A percentile compares a stretch with the other conserved stretches of the same genome.
Evolutionary conservation across 2,329 filamentous ascomycete species (phyloP).

Genomic region (Ascosphaera acerosa): DNA sequence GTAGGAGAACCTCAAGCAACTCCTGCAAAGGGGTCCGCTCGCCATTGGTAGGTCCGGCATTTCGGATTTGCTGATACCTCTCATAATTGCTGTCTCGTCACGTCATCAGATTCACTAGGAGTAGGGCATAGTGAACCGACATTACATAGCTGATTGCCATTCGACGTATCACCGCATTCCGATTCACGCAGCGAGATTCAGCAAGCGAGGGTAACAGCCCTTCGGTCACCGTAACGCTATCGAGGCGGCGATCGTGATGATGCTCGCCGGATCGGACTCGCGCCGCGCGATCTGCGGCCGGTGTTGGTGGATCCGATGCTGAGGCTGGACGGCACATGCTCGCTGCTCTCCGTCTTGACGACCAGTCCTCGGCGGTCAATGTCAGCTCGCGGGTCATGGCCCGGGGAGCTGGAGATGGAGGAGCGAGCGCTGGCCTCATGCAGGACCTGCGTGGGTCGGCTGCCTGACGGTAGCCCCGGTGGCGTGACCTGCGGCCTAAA

Average conservation of each 20-base stretch:
- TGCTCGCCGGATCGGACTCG: constrained; percentile 21
- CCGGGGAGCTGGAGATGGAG: constrained; percentile 6
- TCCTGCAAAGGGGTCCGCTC: no score
- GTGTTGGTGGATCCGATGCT: constrained; percentile 25
- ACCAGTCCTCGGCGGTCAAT: constrained; percentile 46
- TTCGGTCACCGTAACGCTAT: background rate
- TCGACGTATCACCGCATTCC: no score
- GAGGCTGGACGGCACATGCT: constrained; percentile 35
- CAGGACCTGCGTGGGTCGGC: constrained; percentile 7
- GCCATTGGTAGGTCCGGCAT: no score
- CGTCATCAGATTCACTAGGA: no score
- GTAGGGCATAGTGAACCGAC: no score
- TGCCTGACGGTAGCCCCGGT: no score
- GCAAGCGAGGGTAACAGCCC: background rate
- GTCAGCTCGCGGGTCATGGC: constrained; percentile 15
- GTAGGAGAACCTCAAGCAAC: no score
- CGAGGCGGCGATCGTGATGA: background rate
- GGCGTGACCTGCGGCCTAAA: no score
- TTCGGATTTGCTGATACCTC: no score
- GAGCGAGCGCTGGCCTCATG: constrained; percentile 3
- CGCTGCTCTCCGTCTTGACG: constrained; percentile 63
- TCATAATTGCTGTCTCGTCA: no score
- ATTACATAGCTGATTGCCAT: no score
- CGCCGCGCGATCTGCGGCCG: constrained; percentile 19
- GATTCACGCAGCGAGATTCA: no score